phyloP scores from a whole-genome alignment of 768 basidiomycete genomes.

The Psilocybe sp. region DNA sequence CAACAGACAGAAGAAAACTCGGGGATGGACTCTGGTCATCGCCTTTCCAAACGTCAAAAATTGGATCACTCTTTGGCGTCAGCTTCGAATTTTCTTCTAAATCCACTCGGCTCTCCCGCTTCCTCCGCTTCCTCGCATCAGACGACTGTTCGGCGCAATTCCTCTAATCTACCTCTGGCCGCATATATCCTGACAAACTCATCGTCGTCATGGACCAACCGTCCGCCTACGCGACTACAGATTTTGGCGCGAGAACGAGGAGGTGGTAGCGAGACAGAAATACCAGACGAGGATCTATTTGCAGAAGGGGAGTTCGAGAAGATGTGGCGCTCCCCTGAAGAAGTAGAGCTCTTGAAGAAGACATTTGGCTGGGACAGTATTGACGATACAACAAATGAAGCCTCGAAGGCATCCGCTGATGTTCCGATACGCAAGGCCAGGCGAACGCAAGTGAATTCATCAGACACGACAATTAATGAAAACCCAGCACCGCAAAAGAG shows the following conservation, averaged over 20 bases:
- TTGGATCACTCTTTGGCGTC: conserved; percentile 32
- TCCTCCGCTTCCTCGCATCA: conserved; percentile 6
- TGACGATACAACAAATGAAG: conserved; percentile 15
- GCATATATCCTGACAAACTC: conserved; percentile 54
- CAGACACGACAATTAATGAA: conserved; percentile 3
- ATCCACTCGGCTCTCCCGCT: conserved; percentile 45
- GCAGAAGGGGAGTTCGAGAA: conserved; percentile 65
- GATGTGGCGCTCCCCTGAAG: conserved; percentile 50
- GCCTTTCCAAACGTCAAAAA: conserved; percentile 25
- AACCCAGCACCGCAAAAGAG: conserved; percentile 19
- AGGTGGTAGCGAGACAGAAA: conserved; percentile 44
- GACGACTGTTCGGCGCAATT: conserved; percentile 4
- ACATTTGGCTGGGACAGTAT: conserved; percentile 29
- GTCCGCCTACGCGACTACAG: conserved; percentile 63
- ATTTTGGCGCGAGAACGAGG: conserved; percentile 57
- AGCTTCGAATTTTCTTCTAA: conserved; percentile 54
- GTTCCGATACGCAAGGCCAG: conserved; percentile 8
- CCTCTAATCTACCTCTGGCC: conserved; percentile 33
- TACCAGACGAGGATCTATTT: conserved; percentile 73
- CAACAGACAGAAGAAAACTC: conserved; percentile 5
- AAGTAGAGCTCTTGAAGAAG: conserved; percentile 41
- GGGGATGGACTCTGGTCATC: not conserved
- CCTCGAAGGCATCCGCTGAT: conserved; percentile 5
- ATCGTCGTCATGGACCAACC: conserved; percentile 22
- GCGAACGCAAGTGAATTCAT: conserved; percentile 6